Conservation (phyloP, 192 early-diverging fungal species). For the Coemansia aciculifera region DNA sequence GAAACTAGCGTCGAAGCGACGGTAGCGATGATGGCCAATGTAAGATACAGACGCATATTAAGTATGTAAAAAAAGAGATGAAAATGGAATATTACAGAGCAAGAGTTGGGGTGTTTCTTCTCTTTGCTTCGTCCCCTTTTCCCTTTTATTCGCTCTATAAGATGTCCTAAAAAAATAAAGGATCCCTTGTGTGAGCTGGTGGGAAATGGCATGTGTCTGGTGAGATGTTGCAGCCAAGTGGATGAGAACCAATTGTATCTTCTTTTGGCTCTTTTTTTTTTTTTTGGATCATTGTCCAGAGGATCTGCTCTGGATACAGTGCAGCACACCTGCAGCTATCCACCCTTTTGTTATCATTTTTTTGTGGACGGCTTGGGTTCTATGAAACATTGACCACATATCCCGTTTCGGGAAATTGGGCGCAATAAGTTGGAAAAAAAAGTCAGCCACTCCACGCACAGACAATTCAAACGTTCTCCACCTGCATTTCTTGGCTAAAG, state of each 20-base stretch:
- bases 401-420: neutral
- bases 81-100: neutral
- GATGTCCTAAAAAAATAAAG: neutral
- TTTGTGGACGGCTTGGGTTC: neutral
- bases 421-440: neutral
- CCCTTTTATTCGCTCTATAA: neutral
- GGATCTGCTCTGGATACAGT: neutral
- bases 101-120: neutral
- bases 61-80: neutral
- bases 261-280: neutral
- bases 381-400: neutral
- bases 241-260: neutral
- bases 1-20: conserved; percentile 7
- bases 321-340: neutral
- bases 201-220: neutral
- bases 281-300: neutral
- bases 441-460: neutral
- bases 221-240: neutral
- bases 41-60: conserved; percentile 33
- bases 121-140: conserved; percentile 3
- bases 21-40: neutral
- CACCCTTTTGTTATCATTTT: neutral
- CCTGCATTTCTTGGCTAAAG: neutral
- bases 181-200: neutral
- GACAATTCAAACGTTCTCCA: neutral